phyloP scores from a whole-genome alignment of 768 basidiomycete genomes.

The Mycena pura region DNA sequence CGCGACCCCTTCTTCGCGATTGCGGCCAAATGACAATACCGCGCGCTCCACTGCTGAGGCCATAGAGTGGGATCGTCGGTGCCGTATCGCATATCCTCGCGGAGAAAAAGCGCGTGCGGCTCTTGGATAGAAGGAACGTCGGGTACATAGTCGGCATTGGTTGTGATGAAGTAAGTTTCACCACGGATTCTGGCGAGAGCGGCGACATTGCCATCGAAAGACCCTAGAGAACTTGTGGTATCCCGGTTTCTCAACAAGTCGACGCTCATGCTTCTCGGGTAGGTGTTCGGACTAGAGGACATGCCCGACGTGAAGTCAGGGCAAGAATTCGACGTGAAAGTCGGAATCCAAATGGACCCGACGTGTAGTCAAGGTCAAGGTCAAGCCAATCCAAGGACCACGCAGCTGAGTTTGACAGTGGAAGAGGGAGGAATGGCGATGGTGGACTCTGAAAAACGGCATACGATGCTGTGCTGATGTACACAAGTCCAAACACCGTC shows the following conservation, averaged over 20 bases:
- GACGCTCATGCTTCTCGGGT: too few relatives aligned
- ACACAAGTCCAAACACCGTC: too few relatives aligned
- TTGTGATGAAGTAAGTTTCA: neutral
- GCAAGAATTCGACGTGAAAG: too few relatives aligned
- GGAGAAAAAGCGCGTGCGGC: neutral
- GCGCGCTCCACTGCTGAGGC: neutral
- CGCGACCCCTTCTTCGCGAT: neutral
- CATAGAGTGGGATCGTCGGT: conserved; percentile 5
- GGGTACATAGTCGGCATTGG: neutral
- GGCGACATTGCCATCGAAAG: neutral
- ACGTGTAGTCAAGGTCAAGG: too few relatives aligned
- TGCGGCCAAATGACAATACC: neutral
- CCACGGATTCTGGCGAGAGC: neutral
- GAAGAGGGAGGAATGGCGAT: too few relatives aligned
- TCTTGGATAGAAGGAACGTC: neutral
- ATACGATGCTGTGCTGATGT: too few relatives aligned
- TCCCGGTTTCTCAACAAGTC: neutral
- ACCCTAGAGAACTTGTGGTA: neutral
- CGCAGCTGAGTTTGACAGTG: too few relatives aligned
- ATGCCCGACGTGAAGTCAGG: neutral
- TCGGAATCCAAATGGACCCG: too few relatives aligned
- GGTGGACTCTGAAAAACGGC: too few relatives aligned
- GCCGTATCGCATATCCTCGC: neutral
- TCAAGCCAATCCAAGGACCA: too few relatives aligned
- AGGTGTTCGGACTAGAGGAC: too few relatives aligned